These are phyloP conservation scores for Kokia cookei DNA, from an alignment of 441 rosid genomes.

Conservation along the genomic window DNA sequence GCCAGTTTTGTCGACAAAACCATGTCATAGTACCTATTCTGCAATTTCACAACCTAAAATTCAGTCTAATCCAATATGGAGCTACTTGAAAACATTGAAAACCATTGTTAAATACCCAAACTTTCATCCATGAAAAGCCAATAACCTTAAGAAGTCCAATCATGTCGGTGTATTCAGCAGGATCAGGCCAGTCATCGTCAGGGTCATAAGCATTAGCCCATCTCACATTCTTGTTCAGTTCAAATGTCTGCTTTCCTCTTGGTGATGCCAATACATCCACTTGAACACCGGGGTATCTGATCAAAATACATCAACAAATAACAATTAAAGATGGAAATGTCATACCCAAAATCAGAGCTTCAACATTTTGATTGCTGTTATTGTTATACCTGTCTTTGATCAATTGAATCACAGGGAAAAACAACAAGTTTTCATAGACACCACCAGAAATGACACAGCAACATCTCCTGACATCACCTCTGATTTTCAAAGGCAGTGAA, in stretches of 20 bases:
- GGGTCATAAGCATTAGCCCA: constrained; percentile 83
- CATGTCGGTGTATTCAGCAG: constrained; percentile 80
- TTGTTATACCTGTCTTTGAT: constrained; percentile 66
- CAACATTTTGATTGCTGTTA: neutral
- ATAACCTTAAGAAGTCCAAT: constrained; percentile 71
- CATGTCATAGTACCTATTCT: constrained; percentile 94
- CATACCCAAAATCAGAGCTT: neutral
- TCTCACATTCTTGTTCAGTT: constrained; percentile 89
- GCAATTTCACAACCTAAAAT: constrained; percentile 12
- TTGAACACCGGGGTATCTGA: constrained; percentile 86
- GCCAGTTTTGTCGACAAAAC: constrained; percentile 80
- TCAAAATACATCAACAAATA: neutral
- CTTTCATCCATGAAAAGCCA: neutral
- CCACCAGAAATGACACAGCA: constrained; percentile 85
- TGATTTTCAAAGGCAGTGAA: constrained; percentile 62
- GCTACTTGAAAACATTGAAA: neutral
- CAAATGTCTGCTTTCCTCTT: constrained; percentile 89
- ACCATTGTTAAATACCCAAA: neutral
- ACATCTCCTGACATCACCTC: constrained; percentile 94
- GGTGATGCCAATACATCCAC: constrained; percentile 62
- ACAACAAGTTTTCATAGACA: constrained; percentile 84
- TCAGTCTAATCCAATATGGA: neutral
- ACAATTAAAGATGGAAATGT: neutral
- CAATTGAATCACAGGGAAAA: constrained; percentile 79
- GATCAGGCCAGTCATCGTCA: constrained; percentile 87